Percentiles rank a stretch among this genome's conserved stretches.
Evolutionary conservation across 352 stramenopile species (phyloP).

Genomic region (Globisporangium orthogonon): DNA sequence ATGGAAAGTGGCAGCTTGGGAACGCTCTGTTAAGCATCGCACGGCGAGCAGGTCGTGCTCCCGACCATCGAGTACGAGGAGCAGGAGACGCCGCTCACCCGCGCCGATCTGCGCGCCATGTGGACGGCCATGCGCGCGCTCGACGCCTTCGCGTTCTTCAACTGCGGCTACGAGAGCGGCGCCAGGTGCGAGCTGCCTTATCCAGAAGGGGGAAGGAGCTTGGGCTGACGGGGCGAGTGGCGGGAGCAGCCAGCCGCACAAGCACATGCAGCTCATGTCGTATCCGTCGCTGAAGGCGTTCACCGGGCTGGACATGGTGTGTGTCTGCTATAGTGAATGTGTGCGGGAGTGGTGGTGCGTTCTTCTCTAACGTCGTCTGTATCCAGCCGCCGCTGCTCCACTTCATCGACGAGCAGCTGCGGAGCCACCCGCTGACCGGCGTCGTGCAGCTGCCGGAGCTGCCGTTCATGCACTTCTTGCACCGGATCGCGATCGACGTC

Average conservation of each 20-base stretch:
- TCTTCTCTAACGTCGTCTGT: not conserved
- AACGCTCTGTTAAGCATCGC: too few relatives aligned
- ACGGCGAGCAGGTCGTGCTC: conserved; percentile 36
- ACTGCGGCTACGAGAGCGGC: conserved; percentile 77
- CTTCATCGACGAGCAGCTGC: conserved; percentile 56
- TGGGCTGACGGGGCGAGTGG: not conserved
- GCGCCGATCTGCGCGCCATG: conserved; percentile 53
- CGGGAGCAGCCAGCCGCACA: conserved; percentile 62
- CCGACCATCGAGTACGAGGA: conserved; percentile 62
- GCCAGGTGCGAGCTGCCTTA: conserved; percentile 31
- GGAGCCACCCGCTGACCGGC: conserved; percentile 22
- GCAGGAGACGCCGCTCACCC: conserved; percentile 49
- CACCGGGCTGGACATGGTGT: conserved; percentile 47
- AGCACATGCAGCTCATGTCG: conserved; percentile 86
- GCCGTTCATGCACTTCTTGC: conserved; percentile 68
- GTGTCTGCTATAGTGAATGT: conserved; percentile 1
- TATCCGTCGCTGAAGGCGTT: conserved; percentile 64
- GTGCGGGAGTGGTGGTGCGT: too few relatives aligned
- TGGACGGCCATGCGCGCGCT: conserved; percentile 67
- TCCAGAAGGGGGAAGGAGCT: not conserved
- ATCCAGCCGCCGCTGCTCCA: conserved; percentile 60
- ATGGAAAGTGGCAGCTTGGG: too few relatives aligned
- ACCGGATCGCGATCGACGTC: conserved; percentile 37
- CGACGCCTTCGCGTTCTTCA: conserved; percentile 81
- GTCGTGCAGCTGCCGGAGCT: conserved; percentile 56